Percentiles rank a stretch among this genome's conserved stretches.
Evolutionary conservation across 306 rosid species (phyloP).

Genomic region (Prunus dulcis): DNA sequence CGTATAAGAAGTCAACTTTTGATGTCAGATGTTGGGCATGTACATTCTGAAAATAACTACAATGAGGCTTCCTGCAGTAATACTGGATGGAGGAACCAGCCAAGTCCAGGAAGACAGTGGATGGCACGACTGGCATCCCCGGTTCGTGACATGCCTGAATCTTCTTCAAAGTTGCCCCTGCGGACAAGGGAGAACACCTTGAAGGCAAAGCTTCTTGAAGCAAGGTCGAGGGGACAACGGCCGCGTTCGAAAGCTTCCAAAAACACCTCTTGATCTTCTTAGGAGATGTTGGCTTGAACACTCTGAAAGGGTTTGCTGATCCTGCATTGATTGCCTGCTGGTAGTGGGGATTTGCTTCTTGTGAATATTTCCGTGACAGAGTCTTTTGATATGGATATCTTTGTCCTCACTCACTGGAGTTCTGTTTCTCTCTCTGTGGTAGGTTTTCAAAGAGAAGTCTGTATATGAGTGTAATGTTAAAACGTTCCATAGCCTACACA

Average conservation of each 20-base stretch:
- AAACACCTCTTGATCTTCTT: constrained; percentile 35
- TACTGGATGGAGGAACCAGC: constrained; percentile 92
- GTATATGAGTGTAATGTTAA: constrained; percentile 35
- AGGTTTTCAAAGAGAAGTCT: constrained; percentile 30
- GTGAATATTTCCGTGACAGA: constrained; percentile 22
- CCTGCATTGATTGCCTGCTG: constrained; percentile 7
- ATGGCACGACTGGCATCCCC: constrained; percentile 47
- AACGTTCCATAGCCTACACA: constrained; percentile 14
- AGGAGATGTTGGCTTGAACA: neutral
- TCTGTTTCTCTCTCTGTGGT: constrained; percentile 17
- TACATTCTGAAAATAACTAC: constrained; percentile 42
- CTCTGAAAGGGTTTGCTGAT: constrained; percentile 9
- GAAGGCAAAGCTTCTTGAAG: constrained; percentile 94
- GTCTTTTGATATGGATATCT: constrained; percentile 15
- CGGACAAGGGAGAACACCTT: constrained; percentile 69
- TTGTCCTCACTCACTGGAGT: constrained; percentile 8
- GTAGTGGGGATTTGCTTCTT: constrained; percentile 18
- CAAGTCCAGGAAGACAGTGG: constrained; percentile 87
- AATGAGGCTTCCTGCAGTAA: constrained; percentile 90
- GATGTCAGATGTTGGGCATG: constrained; percentile 53
- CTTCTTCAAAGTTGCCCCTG: constrained; percentile 46
- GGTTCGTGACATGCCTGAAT: constrained; percentile 44
- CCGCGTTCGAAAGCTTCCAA: constrained; percentile 65
- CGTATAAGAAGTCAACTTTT: constrained; percentile 57
- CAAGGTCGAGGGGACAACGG: constrained; percentile 79